Conservation (phyloP, 179 eudicot genomes). For the Beta macrorhiza region DNA sequence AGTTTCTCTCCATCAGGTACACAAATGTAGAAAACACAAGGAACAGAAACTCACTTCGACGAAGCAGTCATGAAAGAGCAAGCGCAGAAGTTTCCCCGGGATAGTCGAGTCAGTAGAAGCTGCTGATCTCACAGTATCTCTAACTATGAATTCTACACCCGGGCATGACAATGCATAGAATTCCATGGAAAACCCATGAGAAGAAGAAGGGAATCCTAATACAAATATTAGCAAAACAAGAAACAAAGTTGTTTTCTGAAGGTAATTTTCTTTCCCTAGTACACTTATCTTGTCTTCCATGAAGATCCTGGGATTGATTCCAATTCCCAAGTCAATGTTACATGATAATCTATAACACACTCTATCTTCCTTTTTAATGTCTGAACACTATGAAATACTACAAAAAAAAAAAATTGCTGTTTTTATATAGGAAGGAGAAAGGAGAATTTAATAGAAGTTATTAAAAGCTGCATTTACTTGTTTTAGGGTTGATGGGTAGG, state of each 20-base stretch:
- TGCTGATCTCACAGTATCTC: constrained; percentile 44
- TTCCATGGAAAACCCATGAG: constrained; percentile 37
- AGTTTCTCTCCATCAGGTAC: too few relatives aligned
- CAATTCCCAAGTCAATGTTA: constrained; percentile 20
- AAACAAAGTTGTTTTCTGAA: constrained; percentile 17
- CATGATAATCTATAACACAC: background rate
- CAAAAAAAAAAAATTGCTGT: background rate
- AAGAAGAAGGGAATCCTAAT: constrained; percentile 13
- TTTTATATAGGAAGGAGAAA: too few relatives aligned
- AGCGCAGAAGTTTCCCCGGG: constrained; percentile 55
- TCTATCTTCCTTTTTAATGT: background rate
- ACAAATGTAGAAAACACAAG: background rate
- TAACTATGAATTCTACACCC: constrained; percentile 50
- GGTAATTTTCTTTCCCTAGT: constrained; percentile 7
- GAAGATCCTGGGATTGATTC: constrained; percentile 9
- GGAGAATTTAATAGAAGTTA: too few relatives aligned
- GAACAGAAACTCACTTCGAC: constrained; percentile 51
- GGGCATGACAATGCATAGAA: constrained; percentile 61
- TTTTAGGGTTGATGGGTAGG: too few relatives aligned
- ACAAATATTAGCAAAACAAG: constrained; percentile 1
- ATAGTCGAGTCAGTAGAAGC: constrained; percentile 48
- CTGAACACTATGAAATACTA: constrained; percentile 4
- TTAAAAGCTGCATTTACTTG: too few relatives aligned
- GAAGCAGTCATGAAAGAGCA: constrained; percentile 83
- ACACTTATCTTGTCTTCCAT: constrained; percentile 29